Evolutionary conservation across 805 yeast species (phyloP), one percentile per base, ranked within the genome.

Genomic region (Saccharomyces kudriavzevii): DNA sequence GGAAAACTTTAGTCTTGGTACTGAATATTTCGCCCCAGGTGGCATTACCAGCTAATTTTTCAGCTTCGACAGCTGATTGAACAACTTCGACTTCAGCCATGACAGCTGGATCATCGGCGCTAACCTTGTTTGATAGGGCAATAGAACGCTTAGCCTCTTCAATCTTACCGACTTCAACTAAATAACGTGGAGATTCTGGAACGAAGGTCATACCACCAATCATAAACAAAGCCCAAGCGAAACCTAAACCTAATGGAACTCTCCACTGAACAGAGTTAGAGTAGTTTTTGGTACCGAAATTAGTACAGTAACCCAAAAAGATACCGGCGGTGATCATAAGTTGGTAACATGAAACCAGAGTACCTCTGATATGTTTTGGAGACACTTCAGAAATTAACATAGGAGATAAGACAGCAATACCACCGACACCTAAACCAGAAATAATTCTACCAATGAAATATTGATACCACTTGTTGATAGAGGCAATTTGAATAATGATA

Each of bases 391-490:
- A 77, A 62, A 84, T 83, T 68, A 84, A 81, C 67, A 88, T 71
- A 50, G 95, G 91, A 31, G 85, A 87, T 54, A 85, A 76, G 47
- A 90, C 89, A 40, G 91, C 82, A 43, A 87, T 77, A 56, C 82
- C 81, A 60, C 96, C 96, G 56, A 88, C 89, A 54, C 88, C 87
- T 10, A 85, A 60, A 54, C 96, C 96, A 28, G 88, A 80, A 76
- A 76, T 64, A 49, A 66, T 79, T 73, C 90, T 77, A 51, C 90
- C 90, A 58, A 85, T 77, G 62, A 82, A 78, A 65, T 80, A 79
- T 70, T 85, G 90, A 70, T 81, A 83, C 90, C 90, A 85, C 54
- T 77, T 74, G 59, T 69, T 56, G 29, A 62, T 54, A 17, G 73
- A 67, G n/a, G 85, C 71, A 55, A 85, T 84, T 70, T 84, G 89